Conservation (phyloP, 1,284 basidiomycete species). For the Ustilago hordei region DNA sequence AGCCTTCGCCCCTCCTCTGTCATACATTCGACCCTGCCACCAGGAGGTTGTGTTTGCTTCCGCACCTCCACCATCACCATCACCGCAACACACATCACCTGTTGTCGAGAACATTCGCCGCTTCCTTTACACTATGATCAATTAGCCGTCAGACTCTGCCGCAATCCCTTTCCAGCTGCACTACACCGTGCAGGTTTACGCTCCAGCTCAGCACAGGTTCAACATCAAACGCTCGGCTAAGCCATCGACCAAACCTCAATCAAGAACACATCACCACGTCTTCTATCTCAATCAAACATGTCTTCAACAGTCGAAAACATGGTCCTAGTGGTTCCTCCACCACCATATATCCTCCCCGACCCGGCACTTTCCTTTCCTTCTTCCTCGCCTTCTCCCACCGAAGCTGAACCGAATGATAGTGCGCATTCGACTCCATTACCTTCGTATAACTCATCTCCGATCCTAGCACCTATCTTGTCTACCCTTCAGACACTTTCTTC, state of each 20-base stretch:
- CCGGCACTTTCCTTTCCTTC: neutral
- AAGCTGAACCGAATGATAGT: neutral
- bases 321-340: neutral
- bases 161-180: too few species aligned
- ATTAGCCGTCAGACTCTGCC: too few species aligned
- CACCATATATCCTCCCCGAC: neutral
- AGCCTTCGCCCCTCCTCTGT: neutral
- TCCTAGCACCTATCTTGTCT: neutral
- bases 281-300: too few species aligned
- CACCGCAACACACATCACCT: too few species aligned
- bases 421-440: neutral
- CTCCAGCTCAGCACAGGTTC: too few species aligned
- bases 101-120: too few species aligned
- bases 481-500: neutral
- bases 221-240: too few species aligned
- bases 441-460: constrained; percentile 1
- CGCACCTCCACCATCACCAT: neutral
- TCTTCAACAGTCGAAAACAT: too few species aligned
- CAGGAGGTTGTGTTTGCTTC: neutral
- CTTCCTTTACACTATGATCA: too few species aligned
- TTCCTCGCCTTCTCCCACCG: neutral
- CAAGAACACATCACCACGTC: too few species aligned
- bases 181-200: too few species aligned
- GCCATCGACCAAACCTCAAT: too few species aligned
- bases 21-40: neutral